phyloP scores from a whole-genome alignment of 202 grass and related monocot genomes.

The Zizania palustris region DNA sequence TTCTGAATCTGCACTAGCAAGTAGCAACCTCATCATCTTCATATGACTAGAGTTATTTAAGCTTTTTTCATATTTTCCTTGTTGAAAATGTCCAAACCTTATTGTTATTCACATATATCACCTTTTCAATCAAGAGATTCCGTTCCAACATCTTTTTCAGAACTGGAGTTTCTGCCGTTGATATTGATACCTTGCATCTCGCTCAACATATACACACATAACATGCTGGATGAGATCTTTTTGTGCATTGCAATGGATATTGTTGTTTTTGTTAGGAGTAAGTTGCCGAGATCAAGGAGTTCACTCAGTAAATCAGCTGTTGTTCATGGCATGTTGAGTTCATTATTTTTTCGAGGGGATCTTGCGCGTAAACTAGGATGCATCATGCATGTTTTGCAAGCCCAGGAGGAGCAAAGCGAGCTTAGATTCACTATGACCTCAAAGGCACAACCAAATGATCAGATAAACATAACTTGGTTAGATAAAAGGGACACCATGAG shows the following conservation, averaged over 20 bases:
- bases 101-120: neutral
- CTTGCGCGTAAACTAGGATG: neutral
- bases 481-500: neutral
- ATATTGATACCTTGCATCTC: neutral
- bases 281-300: constrained; percentile 12
- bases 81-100: neutral
- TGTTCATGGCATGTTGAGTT: neutral
- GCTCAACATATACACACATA: neutral
- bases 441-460: neutral
- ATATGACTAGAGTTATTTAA: too few species aligned
- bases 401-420: too few species aligned
- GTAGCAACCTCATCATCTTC: neutral
- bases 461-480: constrained; percentile 9
- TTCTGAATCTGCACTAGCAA: neutral
- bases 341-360: neutral
- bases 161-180: neutral
- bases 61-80: too few species aligned
- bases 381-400: neutral
- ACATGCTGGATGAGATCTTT: neutral
- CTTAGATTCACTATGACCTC: too few species aligned
- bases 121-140: constrained; percentile 20
- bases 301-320: constrained; percentile 3
- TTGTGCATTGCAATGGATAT: constrained; percentile 23
- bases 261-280: constrained; percentile 32
- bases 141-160: neutral